Evolutionary conservation across 306 rosid species (phyloP).

Genomic region (Calophaca sinica): DNA sequence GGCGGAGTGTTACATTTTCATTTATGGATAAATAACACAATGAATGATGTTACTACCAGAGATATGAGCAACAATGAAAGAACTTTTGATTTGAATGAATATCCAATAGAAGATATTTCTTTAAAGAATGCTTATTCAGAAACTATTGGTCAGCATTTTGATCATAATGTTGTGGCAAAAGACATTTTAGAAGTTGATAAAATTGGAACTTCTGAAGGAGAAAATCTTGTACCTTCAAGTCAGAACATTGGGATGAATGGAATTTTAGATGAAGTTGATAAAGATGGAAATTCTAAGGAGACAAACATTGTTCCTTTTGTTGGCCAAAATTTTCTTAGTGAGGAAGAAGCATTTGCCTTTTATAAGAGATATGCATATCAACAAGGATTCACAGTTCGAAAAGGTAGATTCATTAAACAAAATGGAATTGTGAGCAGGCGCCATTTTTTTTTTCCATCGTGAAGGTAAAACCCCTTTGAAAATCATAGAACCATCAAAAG

Average conservation of each 20-base stretch:
- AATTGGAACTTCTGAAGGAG: not conserved
- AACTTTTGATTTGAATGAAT: slow-evolving; percentile 1
- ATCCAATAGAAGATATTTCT: not conserved
- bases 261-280: not conserved
- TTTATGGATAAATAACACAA: not conserved
- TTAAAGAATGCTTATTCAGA: not conserved
- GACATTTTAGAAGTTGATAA: not conserved
- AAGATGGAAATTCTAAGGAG: not conserved
- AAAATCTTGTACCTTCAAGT: not conserved
- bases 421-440: not conserved
- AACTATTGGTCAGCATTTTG: not conserved
- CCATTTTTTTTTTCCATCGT: not conserved
- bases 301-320: not conserved
- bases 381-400: slow-evolving; percentile 7
- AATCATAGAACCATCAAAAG: not conserved
- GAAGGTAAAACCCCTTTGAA: not conserved
- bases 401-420: slow-evolving; percentile 14
- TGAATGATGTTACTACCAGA: not conserved
- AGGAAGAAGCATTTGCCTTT: slow-evolving; percentile 4
- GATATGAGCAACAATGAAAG: not conserved
- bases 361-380: slow-evolving; percentile 1
- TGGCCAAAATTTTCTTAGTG: slow-evolving; percentile 4
- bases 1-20: no score
- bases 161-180: not conserved
- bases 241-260: not conserved